Evolutionary conservation across 441 rosid genomes (phyloP).

Genomic region (Gossypium schwendimanii): DNA sequence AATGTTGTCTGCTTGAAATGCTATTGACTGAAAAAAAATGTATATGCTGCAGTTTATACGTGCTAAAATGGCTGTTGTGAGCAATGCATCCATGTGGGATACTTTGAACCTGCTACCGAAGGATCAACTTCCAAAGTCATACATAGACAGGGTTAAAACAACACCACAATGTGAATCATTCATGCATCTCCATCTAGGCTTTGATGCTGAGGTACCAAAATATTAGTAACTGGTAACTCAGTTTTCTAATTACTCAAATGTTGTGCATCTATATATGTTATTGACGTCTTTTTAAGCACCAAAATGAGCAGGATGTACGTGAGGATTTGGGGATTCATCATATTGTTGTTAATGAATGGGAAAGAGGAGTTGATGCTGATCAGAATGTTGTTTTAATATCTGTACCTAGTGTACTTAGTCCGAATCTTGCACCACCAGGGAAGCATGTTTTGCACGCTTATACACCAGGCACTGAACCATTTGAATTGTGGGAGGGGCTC

Average conservation of each 20-base stretch:
- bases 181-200: slow-evolving; percentile 96
- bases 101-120: slow-evolving; percentile 61
- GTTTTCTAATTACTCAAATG: not conserved
- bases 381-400: slow-evolving; percentile 91
- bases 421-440: slow-evolving; percentile 73
- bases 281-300: not conserved
- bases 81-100: slow-evolving; percentile 97
- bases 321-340: slow-evolving; percentile 84
- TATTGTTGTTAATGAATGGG: slow-evolving; percentile 83
- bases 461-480: slow-evolving; percentile 86
- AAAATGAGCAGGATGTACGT: slow-evolving; percentile 35
- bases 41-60: slow-evolving; percentile 51
- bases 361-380: slow-evolving; percentile 81
- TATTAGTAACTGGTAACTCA: not conserved
- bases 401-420: slow-evolving; percentile 72
- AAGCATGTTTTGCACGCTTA: slow-evolving; percentile 80
- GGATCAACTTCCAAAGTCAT: slow-evolving; percentile 59
- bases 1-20: not conserved
- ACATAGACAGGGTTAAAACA: slow-evolving; percentile 36
- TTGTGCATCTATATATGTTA: not conserved
- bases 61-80: slow-evolving; percentile 79
- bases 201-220: slow-evolving; percentile 58
- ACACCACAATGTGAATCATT: slow-evolving; percentile 85
- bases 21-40: slow-evolving; percentile 1
- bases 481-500: slow-evolving; percentile 71